These are phyloP conservation scores for Ceratopteris richardii DNA, from an alignment of 75 land plant species.

Conservation along the genomic window DNA sequence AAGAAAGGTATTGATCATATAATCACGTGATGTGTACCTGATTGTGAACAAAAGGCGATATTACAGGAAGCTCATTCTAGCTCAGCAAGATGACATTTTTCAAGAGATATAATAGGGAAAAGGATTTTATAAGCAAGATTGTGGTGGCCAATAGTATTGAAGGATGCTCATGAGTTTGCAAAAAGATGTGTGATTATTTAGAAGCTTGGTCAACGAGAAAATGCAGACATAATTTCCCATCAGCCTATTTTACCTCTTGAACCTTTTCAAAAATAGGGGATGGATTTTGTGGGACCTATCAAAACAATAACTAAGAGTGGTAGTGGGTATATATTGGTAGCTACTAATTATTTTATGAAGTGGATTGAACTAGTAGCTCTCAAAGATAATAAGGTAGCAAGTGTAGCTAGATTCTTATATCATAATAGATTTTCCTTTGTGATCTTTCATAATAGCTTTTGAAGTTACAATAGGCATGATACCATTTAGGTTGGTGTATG, in stretches of 20 bases:
- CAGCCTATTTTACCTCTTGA: slow-evolving; percentile 4
- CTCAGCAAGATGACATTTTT: neutral
- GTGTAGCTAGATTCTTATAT: slow-evolving; percentile 8
- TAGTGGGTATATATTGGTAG: neutral
- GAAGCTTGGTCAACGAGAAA: neutral
- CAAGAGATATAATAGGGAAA: neutral
- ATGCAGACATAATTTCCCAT: neutral
- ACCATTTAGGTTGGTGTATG: too few relatives aligned
- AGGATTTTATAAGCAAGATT: slow-evolving; percentile 4
- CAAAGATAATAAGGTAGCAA: neutral
- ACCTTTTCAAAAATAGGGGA: neutral
- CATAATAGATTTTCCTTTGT: too few relatives aligned
- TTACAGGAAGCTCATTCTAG: slow-evolving; percentile 6
- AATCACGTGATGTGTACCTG: neutral
- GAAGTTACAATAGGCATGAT: too few relatives aligned
- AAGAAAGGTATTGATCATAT: neutral
- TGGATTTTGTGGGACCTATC: slow-evolving; percentile 11
- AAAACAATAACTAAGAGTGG: neutral
- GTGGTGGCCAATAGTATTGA: neutral
- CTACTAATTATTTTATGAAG: slow-evolving; percentile 12
- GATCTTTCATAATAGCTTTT: too few relatives aligned
- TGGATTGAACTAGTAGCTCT: slow-evolving; percentile 14
- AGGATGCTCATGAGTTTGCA: neutral
- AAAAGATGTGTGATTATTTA: neutral
- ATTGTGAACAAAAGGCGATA: neutral